Evolutionary conservation across 2,329 filamentous ascomycete genomes (phyloP).

Genomic region (Aspergillus quadrilineatus): DNA sequence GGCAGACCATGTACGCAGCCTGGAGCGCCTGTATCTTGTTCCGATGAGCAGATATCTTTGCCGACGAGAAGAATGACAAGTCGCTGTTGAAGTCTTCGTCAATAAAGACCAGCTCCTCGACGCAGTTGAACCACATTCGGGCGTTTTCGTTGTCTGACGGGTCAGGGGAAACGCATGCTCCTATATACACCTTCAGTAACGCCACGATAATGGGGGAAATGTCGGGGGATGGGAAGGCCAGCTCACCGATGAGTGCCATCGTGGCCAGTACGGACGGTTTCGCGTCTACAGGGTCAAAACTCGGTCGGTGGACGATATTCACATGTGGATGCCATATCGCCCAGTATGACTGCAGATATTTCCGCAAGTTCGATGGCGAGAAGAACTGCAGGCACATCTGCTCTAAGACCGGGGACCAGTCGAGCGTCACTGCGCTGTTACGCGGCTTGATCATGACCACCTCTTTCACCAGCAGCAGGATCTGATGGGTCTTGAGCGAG

Average conservation of each 20-base stretch:
- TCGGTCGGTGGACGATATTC: slow-evolving; percentile 37
- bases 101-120: slow-evolving; percentile 41
- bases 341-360: slow-evolving; percentile 38
- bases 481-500: slow-evolving; percentile 37
- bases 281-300: slow-evolving; percentile 31
- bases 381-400: slow-evolving; percentile 26
- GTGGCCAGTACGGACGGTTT: slow-evolving; percentile 34
- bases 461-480: slow-evolving; percentile 36
- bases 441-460: slow-evolving; percentile 36
- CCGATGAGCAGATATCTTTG: slow-evolving; percentile 5
- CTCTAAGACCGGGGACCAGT: slow-evolving; percentile 35
- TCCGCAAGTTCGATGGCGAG: slow-evolving; percentile 28
- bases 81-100: slow-evolving; percentile 39
- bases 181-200: slow-evolving; percentile 1
- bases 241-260: slow-evolving; percentile 38
- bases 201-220: neutral
- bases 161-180: slow-evolving; percentile 33
- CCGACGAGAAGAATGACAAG: neutral
- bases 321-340: slow-evolving; percentile 41
- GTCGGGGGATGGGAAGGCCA: too few species aligned
- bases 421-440: slow-evolving; percentile 32
- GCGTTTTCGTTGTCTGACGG: slow-evolving; percentile 32
- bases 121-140: slow-evolving; percentile 38
- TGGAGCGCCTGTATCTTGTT: slow-evolving; percentile 38
- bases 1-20: slow-evolving; percentile 39